Base-by-base conservation (phyloP, 306 rosid species). In the Quercus dentata region DNA sequence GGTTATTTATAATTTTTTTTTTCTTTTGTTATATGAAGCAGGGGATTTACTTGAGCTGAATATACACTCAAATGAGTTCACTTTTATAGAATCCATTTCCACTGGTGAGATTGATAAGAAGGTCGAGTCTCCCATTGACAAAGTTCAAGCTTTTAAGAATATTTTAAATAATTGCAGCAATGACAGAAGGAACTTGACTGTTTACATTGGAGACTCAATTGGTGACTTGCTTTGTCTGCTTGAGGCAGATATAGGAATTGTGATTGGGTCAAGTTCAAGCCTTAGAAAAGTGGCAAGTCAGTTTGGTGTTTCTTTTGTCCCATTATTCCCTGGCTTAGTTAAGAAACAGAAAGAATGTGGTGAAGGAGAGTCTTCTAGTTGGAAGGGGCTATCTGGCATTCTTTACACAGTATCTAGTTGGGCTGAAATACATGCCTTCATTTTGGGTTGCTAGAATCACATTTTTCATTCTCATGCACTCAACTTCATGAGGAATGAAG, bases 401-500 rank as follows among this genome's bases (percentile, higher is more conserved):
- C 97, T 96, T 81, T 96, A 87, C 87, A 96, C 99, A 52, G 98
- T 85, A 74, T 83, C 88, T 77, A 80, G 90, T 83, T 96, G 99
- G 99, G 97, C 97, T 28, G 99, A 96, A 89, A 92, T 96, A 74
- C 98, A 96, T 82, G 98, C 99, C 78, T 92, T 93, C 82, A 87
- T 96, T 78, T 84, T 96, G 88, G 99, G 98, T 78, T 89, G 94
- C 82, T 90, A 93, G 94, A 65, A 80, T 83, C 83, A 77, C 35
- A 71, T 80, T 85, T 78, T 69, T 59, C 80, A 49, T 85, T 91
- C 80, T 69, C 80, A 31, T 6, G 85, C 79, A 81, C 85, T 82
- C 80, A 80, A 68, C 74, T 75, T 77, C 85, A 80, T 86, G 85
- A 89, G 74, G 77, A 85, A 75, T 77, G 69, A 74, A 80, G 76